phyloP scores from a whole-genome alignment of 2,329 filamentous ascomycete species.

The Fusarium palustre region DNA sequence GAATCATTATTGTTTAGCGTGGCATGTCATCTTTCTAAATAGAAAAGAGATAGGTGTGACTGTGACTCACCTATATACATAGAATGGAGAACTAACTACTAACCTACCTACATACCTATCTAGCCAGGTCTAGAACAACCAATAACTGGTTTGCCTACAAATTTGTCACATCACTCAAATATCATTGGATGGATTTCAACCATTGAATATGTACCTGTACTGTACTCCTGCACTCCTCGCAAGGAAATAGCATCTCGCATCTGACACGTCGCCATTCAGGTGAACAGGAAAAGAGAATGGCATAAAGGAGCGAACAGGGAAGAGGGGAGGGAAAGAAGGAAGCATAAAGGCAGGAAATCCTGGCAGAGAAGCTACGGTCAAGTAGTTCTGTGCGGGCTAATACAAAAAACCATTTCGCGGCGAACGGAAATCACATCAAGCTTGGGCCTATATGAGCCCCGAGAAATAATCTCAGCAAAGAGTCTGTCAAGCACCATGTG shows the following conservation, averaged over 20 bases:
- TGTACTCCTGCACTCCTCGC: slow-evolving; percentile 20
- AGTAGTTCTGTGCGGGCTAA: neutral
- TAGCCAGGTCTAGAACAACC: slow-evolving; percentile 8
- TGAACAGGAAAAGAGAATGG: slow-evolving; percentile 7
- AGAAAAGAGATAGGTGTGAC: slow-evolving; percentile 32
- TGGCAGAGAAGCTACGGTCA: neutral
- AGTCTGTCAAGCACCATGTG: slow-evolving; percentile 1
- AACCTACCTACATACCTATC: neutral
- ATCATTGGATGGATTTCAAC: slow-evolving; percentile 23
- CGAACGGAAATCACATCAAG: slow-evolving; percentile 1
- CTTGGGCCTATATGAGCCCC: slow-evolving; percentile 4
- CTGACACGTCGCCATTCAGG: slow-evolving; percentile 35
- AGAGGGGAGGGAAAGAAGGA: slow-evolving; percentile 2
- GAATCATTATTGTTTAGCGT: too few relatives aligned
- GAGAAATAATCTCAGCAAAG: neutral
- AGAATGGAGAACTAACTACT: neutral
- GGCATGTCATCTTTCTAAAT: too few relatives aligned
- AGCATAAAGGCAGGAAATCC: neutral
- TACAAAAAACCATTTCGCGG: neutral
- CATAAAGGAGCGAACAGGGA: neutral
- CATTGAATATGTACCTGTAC: slow-evolving; percentile 7
- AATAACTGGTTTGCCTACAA: slow-evolving; percentile 30
- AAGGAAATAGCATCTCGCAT: slow-evolving; percentile 15
- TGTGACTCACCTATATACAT: slow-evolving; percentile 12
- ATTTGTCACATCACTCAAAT: slow-evolving; percentile 17